A percentile compares a stretch with the other conserved stretches of the same genome.
Evolutionary conservation across 2,329 filamentous ascomycete genomes (phyloP).

Genomic region (Claviceps purpurea): DNA sequence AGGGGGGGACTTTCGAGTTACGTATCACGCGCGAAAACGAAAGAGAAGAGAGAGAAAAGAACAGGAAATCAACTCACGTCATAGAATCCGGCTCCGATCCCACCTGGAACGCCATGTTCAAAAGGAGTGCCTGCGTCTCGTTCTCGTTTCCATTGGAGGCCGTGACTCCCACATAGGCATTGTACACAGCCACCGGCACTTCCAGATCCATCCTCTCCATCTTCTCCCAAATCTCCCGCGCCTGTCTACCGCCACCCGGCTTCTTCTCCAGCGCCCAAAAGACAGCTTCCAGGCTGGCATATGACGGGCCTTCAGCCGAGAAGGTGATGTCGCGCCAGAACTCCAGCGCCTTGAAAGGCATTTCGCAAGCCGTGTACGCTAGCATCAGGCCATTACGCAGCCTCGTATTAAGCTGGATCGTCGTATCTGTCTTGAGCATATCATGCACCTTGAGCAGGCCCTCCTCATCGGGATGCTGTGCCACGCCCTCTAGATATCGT

Average conservation of each 20-base stretch:
- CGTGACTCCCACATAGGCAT: conserved; percentile 63
- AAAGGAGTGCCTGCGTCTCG: conserved; percentile 51
- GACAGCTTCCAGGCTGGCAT: conserved; percentile 65
- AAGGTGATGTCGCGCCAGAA: conserved; percentile 79
- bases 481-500: conserved; percentile 63
- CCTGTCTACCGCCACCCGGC: conserved; percentile 42
- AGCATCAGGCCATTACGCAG: conserved; percentile 80
- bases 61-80: conserved; percentile 45
- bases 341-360: conserved; percentile 52
- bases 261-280: conserved; percentile 63
- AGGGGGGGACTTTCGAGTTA: too few relatives aligned
- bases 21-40: too few relatives aligned
- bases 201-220: conserved; percentile 65
- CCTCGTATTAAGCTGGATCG: conserved; percentile 60
- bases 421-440: conserved; percentile 86
- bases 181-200: conserved; percentile 59
- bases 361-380: conserved; percentile 60
- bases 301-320: conserved; percentile 74
- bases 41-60: neutral
- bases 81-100: conserved; percentile 54
- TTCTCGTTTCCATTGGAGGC: conserved; percentile 60
- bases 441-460: conserved; percentile 71
- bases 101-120: conserved; percentile 51
- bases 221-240: conserved; percentile 57
- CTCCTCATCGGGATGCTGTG: conserved; percentile 37